Conservation (phyloP, 2,329 filamentous ascomycete species). For the Botrytis aclada region DNA sequence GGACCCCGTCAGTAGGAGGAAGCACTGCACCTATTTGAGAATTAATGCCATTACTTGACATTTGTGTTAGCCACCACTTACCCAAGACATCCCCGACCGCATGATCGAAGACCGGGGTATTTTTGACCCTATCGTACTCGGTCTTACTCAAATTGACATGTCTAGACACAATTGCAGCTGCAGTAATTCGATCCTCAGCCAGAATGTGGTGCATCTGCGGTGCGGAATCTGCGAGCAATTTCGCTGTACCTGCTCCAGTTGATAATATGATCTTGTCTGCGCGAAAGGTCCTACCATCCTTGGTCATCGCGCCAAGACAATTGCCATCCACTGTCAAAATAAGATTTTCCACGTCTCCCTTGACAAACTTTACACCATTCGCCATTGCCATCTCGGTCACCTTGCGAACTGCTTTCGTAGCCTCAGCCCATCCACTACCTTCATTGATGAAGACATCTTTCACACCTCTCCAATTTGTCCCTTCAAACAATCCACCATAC, state of each 20-base stretch:
- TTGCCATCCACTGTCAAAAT: slow-evolving; percentile 46
- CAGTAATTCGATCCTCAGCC: slow-evolving; percentile 51
- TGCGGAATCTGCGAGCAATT: slow-evolving; percentile 51
- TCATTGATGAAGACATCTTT: slow-evolving; percentile 48
- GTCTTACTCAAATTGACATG: slow-evolving; percentile 46
- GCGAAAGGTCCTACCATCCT: slow-evolving; percentile 45
- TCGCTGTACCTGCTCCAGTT: slow-evolving; percentile 56
- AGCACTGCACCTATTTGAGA: slow-evolving; percentile 35
- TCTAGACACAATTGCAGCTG: slow-evolving; percentile 53
- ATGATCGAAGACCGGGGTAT: slow-evolving; percentile 54
- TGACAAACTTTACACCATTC: slow-evolving; percentile 45
- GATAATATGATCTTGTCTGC: slow-evolving; percentile 54
- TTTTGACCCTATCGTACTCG: slow-evolving; percentile 47
- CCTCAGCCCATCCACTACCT: slow-evolving; percentile 53
- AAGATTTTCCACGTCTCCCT: slow-evolving; percentile 45
- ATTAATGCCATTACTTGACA: neutral
- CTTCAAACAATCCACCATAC: slow-evolving; percentile 43
- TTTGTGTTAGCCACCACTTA: slow-evolving; percentile 27
- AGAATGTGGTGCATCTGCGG: slow-evolving; percentile 50
- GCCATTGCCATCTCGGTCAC: slow-evolving; percentile 45
- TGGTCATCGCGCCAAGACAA: slow-evolving; percentile 50
- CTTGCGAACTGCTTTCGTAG: slow-evolving; percentile 44
- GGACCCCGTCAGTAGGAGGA: slow-evolving; percentile 47
- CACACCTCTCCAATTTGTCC: slow-evolving; percentile 40
- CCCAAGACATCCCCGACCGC: slow-evolving; percentile 43